Base-by-base conservation (phyloP, 225 moss, liverwort and hornwort genomes). In the Asterella californica region DNA sequence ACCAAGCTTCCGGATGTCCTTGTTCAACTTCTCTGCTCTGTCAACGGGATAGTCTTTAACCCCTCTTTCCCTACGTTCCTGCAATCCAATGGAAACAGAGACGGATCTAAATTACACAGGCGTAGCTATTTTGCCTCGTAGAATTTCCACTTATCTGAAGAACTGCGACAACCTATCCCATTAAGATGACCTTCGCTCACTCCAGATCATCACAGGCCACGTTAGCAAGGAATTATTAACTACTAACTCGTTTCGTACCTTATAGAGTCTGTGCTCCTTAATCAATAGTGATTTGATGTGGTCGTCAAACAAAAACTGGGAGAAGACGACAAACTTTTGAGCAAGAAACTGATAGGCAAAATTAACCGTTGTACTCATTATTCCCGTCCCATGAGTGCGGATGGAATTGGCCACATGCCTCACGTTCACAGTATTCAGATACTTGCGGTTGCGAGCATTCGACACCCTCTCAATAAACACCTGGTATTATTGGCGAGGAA, bases 401-500 rank as follows among this genome's bases (percentile, higher is more conserved):
- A 99, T 99, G 79, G 97, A 99, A 79, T 99, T 99, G 49, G 97
- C 95, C 79, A 99, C 95, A 84, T 99, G 94, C 83, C 88, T 99
- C 81, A 92, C 91, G 78, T 91, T 99, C 57, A 99, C 93, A 49
- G 95, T 99, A 82, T 99, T 99, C 77, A 99, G 90, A 76, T 99
- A 94, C 84, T 99, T 99, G 61, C 94, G 92, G 83, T 88, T 92
- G 67, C 88, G 82, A 63, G 97, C 97, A 90, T 89, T 99, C 42
- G 97, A 89, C 71, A 90, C 83, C 88, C 91, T 89, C 82, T 99
- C 97, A 81, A 99, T 91, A 79, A 99, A 99, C 80, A 99, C 93
- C 95, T 96, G 81, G 84, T 84, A 33, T 11, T 42, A 63, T 60
- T 68, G 65, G 17, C 73, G 15, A 73, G 15, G 18, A 25, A n/a